phyloP scores from a whole-genome alignment of 768 basidiomycete genomes.

The Tubosaeta brunneosetosa region DNA sequence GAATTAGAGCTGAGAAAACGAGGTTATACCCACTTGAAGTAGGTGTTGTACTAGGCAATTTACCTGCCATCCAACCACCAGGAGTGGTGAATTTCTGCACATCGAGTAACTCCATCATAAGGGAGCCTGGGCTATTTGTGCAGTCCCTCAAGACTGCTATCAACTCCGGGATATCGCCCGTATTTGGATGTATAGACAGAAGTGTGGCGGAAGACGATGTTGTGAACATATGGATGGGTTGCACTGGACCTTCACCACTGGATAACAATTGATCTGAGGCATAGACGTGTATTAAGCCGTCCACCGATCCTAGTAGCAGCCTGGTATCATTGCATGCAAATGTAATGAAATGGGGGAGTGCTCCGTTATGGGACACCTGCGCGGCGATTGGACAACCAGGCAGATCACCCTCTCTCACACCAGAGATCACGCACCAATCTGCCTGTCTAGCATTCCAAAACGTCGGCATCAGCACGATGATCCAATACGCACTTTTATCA shows the following conservation, averaged over 20 bases:
- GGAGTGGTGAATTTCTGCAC: conserved; percentile 38
- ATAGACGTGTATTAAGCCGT: conserved; percentile 58
- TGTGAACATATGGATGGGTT: conserved; percentile 47
- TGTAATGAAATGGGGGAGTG: conserved; percentile 48
- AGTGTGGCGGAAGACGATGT: conserved; percentile 41
- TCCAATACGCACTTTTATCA: too few species aligned
- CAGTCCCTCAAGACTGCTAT: conserved; percentile 54
- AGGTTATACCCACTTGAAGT: conserved; percentile 48
- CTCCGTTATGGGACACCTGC: conserved; percentile 15
- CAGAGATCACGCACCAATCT: too few species aligned
- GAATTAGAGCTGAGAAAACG: neutral
- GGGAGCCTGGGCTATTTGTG: conserved; percentile 29
- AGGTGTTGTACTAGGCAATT: conserved; percentile 47
- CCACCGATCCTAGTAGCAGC: conserved; percentile 53
- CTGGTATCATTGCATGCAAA: conserved; percentile 60
- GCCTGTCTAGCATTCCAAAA: too few species aligned
- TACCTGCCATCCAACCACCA: conserved; percentile 44
- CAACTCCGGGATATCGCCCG: conserved; percentile 52
- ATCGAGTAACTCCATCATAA: conserved; percentile 58
- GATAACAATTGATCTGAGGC: conserved; percentile 52
- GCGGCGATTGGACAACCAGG: too few species aligned
- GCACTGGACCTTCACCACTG: conserved; percentile 36
- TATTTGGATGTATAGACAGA: conserved; percentile 60
- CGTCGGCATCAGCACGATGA: too few species aligned
- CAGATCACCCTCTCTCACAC: too few species aligned